Percentiles rank a stretch among this genome's conserved stretches.
These are phyloP conservation scores for Nitzschia sp. DNA, from an alignment of 108 stramenopile genomes.

Conservation along the genomic window DNA sequence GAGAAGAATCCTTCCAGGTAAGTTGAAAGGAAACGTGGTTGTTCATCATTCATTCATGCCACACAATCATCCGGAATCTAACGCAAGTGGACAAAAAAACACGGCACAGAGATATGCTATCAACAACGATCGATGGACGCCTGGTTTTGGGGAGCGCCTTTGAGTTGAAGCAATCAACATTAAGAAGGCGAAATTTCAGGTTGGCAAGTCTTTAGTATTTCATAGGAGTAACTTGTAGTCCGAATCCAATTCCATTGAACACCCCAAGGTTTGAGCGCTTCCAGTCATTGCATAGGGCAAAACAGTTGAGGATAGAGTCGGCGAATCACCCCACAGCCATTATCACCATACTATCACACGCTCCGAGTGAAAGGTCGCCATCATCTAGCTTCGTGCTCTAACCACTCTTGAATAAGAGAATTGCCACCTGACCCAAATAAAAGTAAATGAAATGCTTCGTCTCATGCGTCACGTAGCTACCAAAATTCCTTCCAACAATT, in stretches of 20 bases:
- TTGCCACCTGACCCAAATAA: conserved; percentile 98
- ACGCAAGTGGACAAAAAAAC: neutral
- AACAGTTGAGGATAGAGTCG: no score
- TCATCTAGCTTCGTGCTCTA: no score
- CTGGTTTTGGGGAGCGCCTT: conserved; percentile 25
- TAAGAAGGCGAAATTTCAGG: neutral
- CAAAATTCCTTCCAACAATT: conserved; percentile 78
- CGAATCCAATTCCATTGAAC: neutral
- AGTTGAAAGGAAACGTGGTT: neutral
- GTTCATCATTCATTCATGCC: neutral
- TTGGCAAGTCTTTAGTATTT: neutral
- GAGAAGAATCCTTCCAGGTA: conserved; percentile 79
- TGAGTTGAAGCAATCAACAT: neutral
- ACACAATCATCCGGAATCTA: neutral
- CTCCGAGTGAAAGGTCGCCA: no score
- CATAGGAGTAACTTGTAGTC: neutral
- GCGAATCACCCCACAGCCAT: neutral
- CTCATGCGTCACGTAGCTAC: conserved; percentile 82
- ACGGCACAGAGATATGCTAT: conserved; percentile 62
- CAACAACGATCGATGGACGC: conserved; percentile 86
- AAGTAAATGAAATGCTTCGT: conserved; percentile 99
- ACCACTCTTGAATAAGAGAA: conserved; percentile 98
- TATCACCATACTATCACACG: no score
- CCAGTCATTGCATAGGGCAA: no score
- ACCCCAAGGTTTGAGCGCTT: no score